Evolutionary conservation across 495 filamentous ascomycete genomes (phyloP).

Genomic region (Penicillium chermesinum): DNA sequence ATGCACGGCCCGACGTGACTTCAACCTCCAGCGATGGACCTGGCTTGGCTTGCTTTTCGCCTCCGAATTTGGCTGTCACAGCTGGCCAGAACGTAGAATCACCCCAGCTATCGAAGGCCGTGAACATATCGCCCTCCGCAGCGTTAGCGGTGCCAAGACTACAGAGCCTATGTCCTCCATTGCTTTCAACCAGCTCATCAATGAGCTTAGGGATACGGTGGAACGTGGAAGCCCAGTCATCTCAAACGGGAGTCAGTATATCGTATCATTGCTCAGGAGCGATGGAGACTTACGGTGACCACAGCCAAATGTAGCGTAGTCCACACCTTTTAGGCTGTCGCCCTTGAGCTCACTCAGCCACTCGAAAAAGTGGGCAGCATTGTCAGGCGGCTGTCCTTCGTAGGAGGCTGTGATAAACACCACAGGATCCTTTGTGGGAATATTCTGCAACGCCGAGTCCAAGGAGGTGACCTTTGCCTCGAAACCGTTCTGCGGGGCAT

Average conservation of each 20-base stretch:
- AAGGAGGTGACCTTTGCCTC: slow-evolving; percentile 50
- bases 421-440: slow-evolving; percentile 58
- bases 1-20: slow-evolving; percentile 53
- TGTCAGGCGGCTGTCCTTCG: slow-evolving; percentile 71
- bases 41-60: slow-evolving; percentile 19
- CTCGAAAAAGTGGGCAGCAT: slow-evolving; percentile 62
- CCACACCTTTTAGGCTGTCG: slow-evolving; percentile 44
- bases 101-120: slow-evolving; percentile 68
- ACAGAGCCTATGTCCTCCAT: slow-evolving; percentile 51
- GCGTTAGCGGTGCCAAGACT: slow-evolving; percentile 57
- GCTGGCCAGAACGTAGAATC: slow-evolving; percentile 62
- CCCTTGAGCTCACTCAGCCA: slow-evolving; percentile 56
- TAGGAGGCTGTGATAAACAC: slow-evolving; percentile 67
- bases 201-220: slow-evolving; percentile 64
- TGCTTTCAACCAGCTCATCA: slow-evolving; percentile 44
- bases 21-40: slow-evolving; percentile 47
- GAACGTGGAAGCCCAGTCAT: slow-evolving; percentile 67
- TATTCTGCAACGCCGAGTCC: slow-evolving; percentile 55
- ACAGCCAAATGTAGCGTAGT: slow-evolving; percentile 60
- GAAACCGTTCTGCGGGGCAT: slow-evolving; percentile 55
- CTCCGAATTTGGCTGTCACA: slow-evolving; percentile 44
- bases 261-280: slow-evolving; percentile 7
- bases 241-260: slow-evolving; percentile 19
- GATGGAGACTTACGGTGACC: slow-evolving; percentile 29
- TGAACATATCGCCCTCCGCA: slow-evolving; percentile 59